phyloP scores from a whole-genome alignment of 352 stramenopile genomes.

The Phytopythium kandeliae region DNA sequence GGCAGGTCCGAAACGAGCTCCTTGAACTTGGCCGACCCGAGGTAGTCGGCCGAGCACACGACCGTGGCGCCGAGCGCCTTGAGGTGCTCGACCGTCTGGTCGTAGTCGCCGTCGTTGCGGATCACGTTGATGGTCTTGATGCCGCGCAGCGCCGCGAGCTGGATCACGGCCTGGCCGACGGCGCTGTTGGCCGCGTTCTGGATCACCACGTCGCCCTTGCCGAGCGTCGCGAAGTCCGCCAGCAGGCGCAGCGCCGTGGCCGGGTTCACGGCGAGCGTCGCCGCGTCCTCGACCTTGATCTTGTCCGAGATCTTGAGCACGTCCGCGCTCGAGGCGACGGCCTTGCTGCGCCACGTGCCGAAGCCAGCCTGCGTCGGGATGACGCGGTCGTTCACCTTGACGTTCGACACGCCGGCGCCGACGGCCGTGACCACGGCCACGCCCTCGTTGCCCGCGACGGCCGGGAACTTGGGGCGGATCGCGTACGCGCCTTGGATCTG shows the following conservation, averaged over 20 bases:
- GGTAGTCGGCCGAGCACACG: slow-evolving; percentile 69
- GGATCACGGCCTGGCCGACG: slow-evolving; percentile 85
- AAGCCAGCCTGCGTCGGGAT: slow-evolving; percentile 67
- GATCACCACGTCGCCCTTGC: slow-evolving; percentile 82
- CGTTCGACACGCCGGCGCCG: slow-evolving; percentile 65
- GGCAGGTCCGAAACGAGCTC: slow-evolving; percentile 77
- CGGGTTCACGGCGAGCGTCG: slow-evolving; percentile 78
- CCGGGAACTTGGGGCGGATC: slow-evolving; percentile 70
- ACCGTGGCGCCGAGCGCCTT: slow-evolving; percentile 76
- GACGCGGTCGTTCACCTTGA: slow-evolving; percentile 86
- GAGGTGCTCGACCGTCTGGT: slow-evolving; percentile 64
- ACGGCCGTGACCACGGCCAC: slow-evolving; percentile 84
- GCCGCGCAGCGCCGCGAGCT: slow-evolving; percentile 79
- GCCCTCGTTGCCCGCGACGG: slow-evolving; percentile 81
- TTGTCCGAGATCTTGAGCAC: slow-evolving; percentile 76
- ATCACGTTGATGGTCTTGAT: slow-evolving; percentile 91
- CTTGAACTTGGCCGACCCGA: slow-evolving; percentile 79
- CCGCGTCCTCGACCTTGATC: slow-evolving; percentile 82
- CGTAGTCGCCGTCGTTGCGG: slow-evolving; percentile 76
- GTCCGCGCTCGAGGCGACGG: slow-evolving; percentile 52
- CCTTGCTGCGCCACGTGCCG: slow-evolving; percentile 74
- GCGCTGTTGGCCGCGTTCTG: slow-evolving; percentile 88
- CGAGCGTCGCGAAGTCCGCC: slow-evolving; percentile 74
- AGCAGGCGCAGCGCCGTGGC: slow-evolving; percentile 84
- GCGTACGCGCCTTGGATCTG: slow-evolving; percentile 86